A percentile compares a stretch with the other conserved stretches of the same genome.
Conservation (phyloP, 305 asterid species). For the Fraxinus albicans region DNA sequence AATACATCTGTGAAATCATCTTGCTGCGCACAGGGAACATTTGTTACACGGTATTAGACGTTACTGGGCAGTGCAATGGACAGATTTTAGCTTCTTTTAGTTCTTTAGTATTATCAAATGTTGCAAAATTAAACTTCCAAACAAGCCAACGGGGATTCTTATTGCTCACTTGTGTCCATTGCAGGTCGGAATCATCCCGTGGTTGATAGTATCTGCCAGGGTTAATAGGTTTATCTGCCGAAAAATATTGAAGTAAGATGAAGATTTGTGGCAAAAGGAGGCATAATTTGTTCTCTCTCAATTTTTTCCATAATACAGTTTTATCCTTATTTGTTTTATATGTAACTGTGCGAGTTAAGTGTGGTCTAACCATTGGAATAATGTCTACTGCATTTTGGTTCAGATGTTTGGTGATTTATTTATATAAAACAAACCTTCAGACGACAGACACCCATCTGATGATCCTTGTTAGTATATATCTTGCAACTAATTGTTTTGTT, state of each 20-base stretch:
- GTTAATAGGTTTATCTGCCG: slow-evolving; percentile 65
- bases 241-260: slow-evolving; percentile 41
- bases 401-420: neutral
- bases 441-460: neutral
- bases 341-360: neutral
- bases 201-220: slow-evolving; percentile 67
- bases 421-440: neutral
- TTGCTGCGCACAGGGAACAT: neutral
- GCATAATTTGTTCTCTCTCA: neutral
- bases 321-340: neutral
- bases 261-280: slow-evolving; percentile 2
- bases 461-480: neutral
- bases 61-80: neutral
- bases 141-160: neutral
- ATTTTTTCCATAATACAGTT: neutral
- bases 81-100: neutral
- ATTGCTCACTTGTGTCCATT: slow-evolving; percentile 15
- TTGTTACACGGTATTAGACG: neutral
- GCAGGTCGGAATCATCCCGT: slow-evolving; percentile 88
- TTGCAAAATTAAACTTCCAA: neutral
- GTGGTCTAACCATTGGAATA: neutral
- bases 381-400: neutral
- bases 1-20: neutral
- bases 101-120: neutral
- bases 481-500: neutral